These are phyloP conservation scores for Fusarium cicatricum DNA, from an alignment of 2,329 filamentous ascomycete species.

Conservation along the genomic window DNA sequence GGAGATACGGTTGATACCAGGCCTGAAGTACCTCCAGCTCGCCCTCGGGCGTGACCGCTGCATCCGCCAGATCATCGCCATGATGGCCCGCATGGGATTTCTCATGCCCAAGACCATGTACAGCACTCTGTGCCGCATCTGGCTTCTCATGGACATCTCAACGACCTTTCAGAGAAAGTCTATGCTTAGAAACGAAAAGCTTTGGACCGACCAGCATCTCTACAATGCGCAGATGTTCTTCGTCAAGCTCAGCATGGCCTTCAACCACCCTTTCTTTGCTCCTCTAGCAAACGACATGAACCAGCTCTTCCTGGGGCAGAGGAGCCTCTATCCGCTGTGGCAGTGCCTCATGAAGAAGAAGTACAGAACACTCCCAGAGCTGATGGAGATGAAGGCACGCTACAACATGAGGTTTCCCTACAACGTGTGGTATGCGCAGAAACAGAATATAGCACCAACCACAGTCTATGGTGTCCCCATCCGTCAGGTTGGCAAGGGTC, in stretches of 20 bases:
- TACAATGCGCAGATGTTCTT: constrained; percentile 70
- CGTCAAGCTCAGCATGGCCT: constrained; percentile 75
- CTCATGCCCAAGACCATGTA: constrained; percentile 60
- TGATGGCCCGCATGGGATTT: constrained; percentile 66
- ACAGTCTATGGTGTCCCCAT: constrained; percentile 61
- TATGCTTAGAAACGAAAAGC: constrained; percentile 59
- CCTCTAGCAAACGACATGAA: constrained; percentile 59
- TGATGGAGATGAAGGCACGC: constrained; percentile 64
- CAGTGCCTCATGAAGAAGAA: constrained; percentile 65
- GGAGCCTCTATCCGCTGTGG: constrained; percentile 63
- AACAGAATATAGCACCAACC: background rate
- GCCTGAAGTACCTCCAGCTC: constrained; percentile 74
- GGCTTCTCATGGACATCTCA: constrained; percentile 75
- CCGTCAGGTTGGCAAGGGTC: constrained; percentile 59
- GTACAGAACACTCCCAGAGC: constrained; percentile 58
- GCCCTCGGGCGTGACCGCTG: constrained; percentile 65
- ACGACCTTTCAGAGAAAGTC: constrained; percentile 63
- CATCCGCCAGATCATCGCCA: constrained; percentile 68
- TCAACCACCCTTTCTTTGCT: constrained; percentile 69
- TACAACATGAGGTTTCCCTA: constrained; percentile 60
- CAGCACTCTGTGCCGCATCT: constrained; percentile 68
- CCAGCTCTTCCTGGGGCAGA: constrained; percentile 68
- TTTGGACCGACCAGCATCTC: constrained; percentile 69
- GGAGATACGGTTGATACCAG: constrained; percentile 63
- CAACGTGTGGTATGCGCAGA: constrained; percentile 8